A percentile compares a stretch with the other conserved stretches of the same genome.
phyloP scores from a whole-genome alignment of 108 stramenopile genomes.

The Pseudonitzschia pungens region DNA sequence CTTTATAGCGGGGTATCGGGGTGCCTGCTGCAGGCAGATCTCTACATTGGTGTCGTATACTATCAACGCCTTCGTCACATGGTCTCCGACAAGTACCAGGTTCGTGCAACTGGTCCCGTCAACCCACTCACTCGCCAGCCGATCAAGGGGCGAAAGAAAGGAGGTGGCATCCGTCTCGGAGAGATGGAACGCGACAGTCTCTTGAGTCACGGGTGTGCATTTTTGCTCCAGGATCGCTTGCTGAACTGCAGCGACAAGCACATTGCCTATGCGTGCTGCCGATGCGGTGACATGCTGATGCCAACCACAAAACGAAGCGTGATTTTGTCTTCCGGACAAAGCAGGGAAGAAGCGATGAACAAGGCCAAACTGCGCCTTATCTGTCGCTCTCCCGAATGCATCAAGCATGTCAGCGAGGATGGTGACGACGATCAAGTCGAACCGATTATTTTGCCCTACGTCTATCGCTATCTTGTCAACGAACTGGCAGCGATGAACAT shows the following conservation, averaged over 20 bases:
- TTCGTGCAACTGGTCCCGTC: conserved; percentile 94
- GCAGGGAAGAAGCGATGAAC: conserved; percentile 57
- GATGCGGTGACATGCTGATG: conserved; percentile 90
- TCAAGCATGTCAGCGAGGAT: conserved; percentile 48
- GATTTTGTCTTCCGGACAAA: conserved; percentile 79
- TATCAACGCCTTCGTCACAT: conserved; percentile 99
- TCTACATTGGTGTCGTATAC: conserved; percentile 98
- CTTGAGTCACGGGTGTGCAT: conserved; percentile 93
- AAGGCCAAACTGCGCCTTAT: conserved; percentile 74
- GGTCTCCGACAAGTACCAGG: conserved; percentile 99
- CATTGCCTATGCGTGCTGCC: conserved; percentile 85
- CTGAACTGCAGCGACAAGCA: conserved; percentile 96
- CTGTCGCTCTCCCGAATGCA: conserved; percentile 77
- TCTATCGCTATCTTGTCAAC: conserved; percentile 96
- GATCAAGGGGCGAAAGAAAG: conserved; percentile 97
- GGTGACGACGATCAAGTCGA: conserved; percentile 81
- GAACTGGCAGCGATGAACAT: conserved; percentile 98
- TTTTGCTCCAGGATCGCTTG: conserved; percentile 93
- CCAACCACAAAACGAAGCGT: conserved; percentile 80
- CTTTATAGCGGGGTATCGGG: conserved; percentile 98
- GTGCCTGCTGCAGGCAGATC: conserved; percentile 95
- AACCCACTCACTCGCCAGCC: conserved; percentile 97
- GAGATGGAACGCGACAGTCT: conserved; percentile 99
- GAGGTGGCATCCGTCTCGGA: conserved; percentile 97
- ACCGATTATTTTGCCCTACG: conserved; percentile 95